phyloP scores from a whole-genome alignment of 2,329 filamentous ascomycete genomes.

The Beauveria asiatica region DNA sequence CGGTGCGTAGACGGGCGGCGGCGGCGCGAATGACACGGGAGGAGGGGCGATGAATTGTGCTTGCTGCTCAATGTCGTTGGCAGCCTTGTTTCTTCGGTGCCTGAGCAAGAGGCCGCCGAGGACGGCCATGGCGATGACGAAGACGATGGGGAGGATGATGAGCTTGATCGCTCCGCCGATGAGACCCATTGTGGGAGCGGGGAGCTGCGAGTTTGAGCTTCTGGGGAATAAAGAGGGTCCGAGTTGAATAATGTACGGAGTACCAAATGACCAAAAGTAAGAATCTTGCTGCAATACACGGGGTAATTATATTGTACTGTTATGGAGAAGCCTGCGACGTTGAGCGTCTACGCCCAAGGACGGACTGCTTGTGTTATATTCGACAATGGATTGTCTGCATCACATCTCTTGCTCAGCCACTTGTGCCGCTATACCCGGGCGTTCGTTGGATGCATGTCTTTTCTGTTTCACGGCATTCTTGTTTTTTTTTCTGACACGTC shows the following conservation, averaged over 20 bases:
- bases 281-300: background rate
- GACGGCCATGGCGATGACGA: background rate
- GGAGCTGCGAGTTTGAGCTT: background rate
- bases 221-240: background rate
- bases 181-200: background rate
- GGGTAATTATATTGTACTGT: background rate
- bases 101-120: background rate
- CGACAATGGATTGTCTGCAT: background rate
- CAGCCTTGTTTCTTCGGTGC: background rate
- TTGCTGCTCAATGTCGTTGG: slow-evolving; percentile 2
- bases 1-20: slow-evolving; percentile 1
- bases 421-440: background rate
- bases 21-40: background rate
- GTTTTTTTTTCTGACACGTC: too few species aligned
- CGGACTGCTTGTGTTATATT: too few species aligned
- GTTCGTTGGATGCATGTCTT: too few species aligned
- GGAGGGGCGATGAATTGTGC: background rate
- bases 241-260: too few species aligned
- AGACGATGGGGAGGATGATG: slow-evolving; percentile 1
- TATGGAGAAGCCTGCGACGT: too few species aligned
- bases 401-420: background rate
- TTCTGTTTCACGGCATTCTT: background rate
- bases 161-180: slow-evolving; percentile 7
- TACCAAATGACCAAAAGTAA: background rate
- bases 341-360: too few species aligned